phyloP scores from a whole-genome alignment of 495 filamentous ascomycete species.

The Neurospora intermedia region DNA sequence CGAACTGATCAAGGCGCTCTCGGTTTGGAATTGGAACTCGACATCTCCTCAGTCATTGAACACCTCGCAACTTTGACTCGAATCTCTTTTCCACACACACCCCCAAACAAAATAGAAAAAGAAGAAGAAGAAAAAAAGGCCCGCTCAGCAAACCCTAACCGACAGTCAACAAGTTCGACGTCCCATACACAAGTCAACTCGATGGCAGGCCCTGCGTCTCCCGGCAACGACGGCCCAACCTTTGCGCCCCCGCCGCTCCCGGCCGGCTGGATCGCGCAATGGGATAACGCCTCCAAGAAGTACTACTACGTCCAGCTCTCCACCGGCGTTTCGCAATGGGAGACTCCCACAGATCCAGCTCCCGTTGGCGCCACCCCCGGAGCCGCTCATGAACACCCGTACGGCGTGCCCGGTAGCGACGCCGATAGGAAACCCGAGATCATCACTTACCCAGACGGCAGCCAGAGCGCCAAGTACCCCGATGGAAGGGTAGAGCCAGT shows the following conservation, averaged over 20 bases:
- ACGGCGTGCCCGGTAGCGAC: conserved; percentile 31
- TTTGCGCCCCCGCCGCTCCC: conserved; percentile 59
- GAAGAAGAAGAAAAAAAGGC: too few species aligned
- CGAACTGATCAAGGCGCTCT: background rate
- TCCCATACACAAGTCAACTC: conserved; percentile 2
- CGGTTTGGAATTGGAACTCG: background rate
- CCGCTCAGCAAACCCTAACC: background rate
- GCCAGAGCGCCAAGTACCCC: conserved; percentile 36
- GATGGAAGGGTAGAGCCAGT: conserved; percentile 42
- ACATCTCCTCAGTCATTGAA: background rate
- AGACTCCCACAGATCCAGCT: conserved; percentile 57
- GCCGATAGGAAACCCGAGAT: conserved; percentile 26
- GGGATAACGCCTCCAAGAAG: conserved; percentile 60
- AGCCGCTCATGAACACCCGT: conserved; percentile 36
- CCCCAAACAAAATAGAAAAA: too few species aligned
- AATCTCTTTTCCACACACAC: background rate
- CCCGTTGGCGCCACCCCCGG: conserved; percentile 41
- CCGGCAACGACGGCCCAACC: conserved; percentile 58
- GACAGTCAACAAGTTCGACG: background rate
- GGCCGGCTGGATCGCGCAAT: conserved; percentile 75
- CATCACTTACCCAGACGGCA: conserved; percentile 43
- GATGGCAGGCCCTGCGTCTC: conserved; percentile 43
- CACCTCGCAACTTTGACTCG: background rate
- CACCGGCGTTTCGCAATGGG: conserved; percentile 69
- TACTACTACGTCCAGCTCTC: conserved; percentile 76